Evolutionary conservation across 495 filamentous ascomycete species (phyloP), one percentile per base, ranked within the genome.

Genomic region (Penicillium longicatenatum): DNA sequence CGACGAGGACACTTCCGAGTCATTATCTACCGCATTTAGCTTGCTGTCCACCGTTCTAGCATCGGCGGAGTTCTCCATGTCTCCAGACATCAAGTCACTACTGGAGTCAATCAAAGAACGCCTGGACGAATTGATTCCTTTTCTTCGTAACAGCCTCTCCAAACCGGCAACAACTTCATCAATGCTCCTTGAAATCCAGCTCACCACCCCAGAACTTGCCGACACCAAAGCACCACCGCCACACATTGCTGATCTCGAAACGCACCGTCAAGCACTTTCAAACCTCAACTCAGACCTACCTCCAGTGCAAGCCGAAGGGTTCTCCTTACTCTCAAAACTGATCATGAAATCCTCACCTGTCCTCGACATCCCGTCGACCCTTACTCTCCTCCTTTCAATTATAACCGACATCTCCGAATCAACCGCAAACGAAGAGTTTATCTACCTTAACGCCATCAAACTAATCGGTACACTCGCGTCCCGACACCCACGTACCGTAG

Each of bases 231-330:
- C 75, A 21, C 37, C 54, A 19, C 69, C 74, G 7, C 47, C 72
- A 10, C 80, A 87, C 52, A 62, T 81, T 12, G 79, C 86, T 54
- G 87, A 92, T 63, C 81, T 85, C 29, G 86, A 90, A 53, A 87
- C 80, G 0, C 89, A 94, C 62, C 81, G 76, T 50, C 79, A 89
- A 17, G 89, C 89, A 6, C 75, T 94, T 29, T 82, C 80, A 1
- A 90, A 93, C 64, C 84, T 94, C 53, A 86, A 86, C 19, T 89
- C 91, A 53, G 82, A 86, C 0, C 84, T 90, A 0, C 83, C 90
- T 7, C 91, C 91, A 0, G 86, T 93, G 10, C 84, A 90, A 29
- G 86, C 84, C 6, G 89, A 94, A 67, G 91, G 90, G 10, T 83
- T 96, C 35, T 85, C 86, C 20, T 79, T 91, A 1, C 72, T 95